Percentiles rank a stretch among this genome's conserved stretches.
Evolutionary conservation across 176 grass and related monocot species (phyloP).

Genomic region (Carex littledalei): DNA sequence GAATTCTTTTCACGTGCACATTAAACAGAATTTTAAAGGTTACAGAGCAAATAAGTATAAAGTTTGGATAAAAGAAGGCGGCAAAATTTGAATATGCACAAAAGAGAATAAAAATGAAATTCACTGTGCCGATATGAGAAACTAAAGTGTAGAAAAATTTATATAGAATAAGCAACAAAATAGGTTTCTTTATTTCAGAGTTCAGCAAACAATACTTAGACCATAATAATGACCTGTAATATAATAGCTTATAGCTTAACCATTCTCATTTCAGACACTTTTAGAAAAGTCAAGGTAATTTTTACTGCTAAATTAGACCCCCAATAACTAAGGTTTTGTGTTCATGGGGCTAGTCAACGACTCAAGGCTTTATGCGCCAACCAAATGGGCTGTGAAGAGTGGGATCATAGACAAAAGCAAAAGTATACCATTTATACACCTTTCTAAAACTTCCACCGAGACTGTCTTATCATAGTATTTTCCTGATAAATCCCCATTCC

Average conservation of each 20-base stretch:
- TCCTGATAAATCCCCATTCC: not conserved
- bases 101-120: not conserved
- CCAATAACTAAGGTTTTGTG: not conserved
- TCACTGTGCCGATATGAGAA: not conserved
- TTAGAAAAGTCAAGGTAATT: not conserved
- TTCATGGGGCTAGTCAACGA: not conserved
- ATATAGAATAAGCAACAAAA: not conserved
- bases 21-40: not conserved
- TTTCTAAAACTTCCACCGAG: not conserved
- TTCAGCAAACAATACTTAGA: not conserved
- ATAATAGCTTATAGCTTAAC: not conserved
- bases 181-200: not conserved
- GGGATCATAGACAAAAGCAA: not conserved
- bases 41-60: not conserved
- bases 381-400: not conserved
- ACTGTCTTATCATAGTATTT: not conserved
- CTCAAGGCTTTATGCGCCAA: not conserved
- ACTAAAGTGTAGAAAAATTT: not conserved
- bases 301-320: not conserved
- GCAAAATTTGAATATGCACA: not conserved
- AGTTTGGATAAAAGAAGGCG: not conserved
- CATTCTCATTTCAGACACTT: not conserved
- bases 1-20: not conserved
- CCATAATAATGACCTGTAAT: not conserved
- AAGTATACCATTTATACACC: not conserved